Conservation (phyloP, 2,329 filamentous ascomycete genomes). For the Periconia digitata region DNA sequence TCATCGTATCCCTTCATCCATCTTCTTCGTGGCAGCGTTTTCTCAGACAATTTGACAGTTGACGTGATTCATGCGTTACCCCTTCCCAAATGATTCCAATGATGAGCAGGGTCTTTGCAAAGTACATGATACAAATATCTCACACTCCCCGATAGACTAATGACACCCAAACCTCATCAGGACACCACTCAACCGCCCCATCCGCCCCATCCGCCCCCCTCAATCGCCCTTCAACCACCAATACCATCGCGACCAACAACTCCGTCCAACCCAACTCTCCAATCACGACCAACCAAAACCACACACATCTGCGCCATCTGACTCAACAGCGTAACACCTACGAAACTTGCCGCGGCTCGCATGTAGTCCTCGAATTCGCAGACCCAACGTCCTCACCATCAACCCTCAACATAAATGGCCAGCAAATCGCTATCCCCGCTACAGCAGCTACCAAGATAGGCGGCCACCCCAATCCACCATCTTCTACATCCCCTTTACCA, state of each 20-base stretch:
- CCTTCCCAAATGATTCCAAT: too few species aligned
- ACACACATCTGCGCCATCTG: too few species aligned
- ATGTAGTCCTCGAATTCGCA: constrained; percentile 25
- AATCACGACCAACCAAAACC: neutral
- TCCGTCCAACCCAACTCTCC: neutral
- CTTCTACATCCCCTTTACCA: neutral
- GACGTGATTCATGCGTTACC: too few species aligned
- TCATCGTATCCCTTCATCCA: neutral
- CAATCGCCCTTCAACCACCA: neutral
- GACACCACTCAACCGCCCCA: too few species aligned
- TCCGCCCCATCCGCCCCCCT: neutral
- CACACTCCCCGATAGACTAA: too few species aligned
- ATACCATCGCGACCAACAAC: neutral
- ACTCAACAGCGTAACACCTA: constrained; percentile 12
- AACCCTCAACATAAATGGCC: too few species aligned
- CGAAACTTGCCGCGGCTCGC: constrained; percentile 15
- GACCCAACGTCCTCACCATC: constrained; percentile 17
- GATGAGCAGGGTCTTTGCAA: too few species aligned
- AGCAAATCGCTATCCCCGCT: too few species aligned
- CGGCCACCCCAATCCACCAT: neutral
- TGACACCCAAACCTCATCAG: too few species aligned
- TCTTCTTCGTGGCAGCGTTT: neutral
- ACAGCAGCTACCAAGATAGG: too few species aligned
- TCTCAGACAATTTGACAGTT: too few species aligned
- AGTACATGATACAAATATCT: too few species aligned